Percentiles rank a stretch among this genome's conserved stretches.
Evolutionary conservation across 2,329 filamentous ascomycete genomes (phyloP).

Genomic region (Huntiella omanensis): DNA sequence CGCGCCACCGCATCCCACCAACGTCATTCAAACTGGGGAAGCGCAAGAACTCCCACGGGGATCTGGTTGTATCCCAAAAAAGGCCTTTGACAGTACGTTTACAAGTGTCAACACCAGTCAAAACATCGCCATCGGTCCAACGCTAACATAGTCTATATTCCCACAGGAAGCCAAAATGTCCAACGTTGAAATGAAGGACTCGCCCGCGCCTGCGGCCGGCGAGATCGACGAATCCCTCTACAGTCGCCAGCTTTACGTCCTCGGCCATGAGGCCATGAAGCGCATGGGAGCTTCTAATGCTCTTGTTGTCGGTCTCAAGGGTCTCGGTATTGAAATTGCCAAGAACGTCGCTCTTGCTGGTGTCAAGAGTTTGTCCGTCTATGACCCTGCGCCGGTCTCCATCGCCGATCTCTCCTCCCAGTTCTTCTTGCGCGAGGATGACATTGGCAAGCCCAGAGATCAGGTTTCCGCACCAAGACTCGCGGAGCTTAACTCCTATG

Average conservation of each 20-base stretch:
- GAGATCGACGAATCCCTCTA: constrained; percentile 59
- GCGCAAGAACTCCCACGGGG: constrained; percentile 46
- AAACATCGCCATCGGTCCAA: neutral
- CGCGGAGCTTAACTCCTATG: constrained; percentile 90
- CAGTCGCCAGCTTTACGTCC: constrained; percentile 54
- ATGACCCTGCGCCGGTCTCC: constrained; percentile 68
- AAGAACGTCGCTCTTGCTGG: constrained; percentile 97
- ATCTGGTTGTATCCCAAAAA: constrained; percentile 36
- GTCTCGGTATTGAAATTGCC: constrained; percentile 90
- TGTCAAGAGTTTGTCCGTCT: constrained; percentile 89
- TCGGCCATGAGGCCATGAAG: constrained; percentile 80
- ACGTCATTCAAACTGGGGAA: constrained; percentile 39
- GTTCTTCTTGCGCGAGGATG: constrained; percentile 79
- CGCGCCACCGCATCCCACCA: neutral
- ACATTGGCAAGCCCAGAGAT: constrained; percentile 84
- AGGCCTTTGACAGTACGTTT: constrained; percentile 41
- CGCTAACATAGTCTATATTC: neutral
- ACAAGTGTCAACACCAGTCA: neutral
- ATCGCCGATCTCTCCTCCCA: constrained; percentile 88
- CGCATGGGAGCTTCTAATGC: constrained; percentile 95
- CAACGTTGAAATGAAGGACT: constrained; percentile 33
- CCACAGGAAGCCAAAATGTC: constrained; percentile 32
- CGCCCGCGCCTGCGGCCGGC: constrained; percentile 28
- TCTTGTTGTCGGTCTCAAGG: constrained; percentile 78
- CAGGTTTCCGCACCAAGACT: constrained; percentile 73